phyloP scores from a whole-genome alignment of 1,139 yeast genomes.

The Saccharomyces hybrid region DNA sequence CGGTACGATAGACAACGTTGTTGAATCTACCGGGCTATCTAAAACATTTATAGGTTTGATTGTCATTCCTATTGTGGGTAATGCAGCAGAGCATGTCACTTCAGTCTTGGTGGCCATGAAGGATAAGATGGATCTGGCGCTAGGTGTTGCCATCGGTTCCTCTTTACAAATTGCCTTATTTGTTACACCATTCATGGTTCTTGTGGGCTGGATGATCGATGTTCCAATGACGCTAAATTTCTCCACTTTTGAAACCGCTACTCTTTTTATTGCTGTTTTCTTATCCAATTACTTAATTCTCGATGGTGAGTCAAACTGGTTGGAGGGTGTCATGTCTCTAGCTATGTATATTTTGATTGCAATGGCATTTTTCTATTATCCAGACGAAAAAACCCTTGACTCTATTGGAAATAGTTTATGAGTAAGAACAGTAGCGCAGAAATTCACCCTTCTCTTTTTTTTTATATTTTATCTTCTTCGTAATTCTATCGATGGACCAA shows the following conservation, averaged over 20 bases:
- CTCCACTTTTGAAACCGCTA: constrained; percentile 88
- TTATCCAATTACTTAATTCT: constrained; percentile 77
- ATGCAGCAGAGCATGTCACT: constrained; percentile 97
- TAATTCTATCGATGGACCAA: background rate
- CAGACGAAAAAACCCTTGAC: constrained; percentile 25
- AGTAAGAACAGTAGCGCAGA: background rate
- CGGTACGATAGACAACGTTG: constrained; percentile 85
- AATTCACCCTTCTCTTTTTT: background rate
- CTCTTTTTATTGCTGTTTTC: constrained; percentile 79
- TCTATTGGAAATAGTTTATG: background rate
- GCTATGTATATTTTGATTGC: constrained; percentile 83
- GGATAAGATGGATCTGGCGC: constrained; percentile 94
- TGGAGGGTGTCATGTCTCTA: constrained; percentile 88
- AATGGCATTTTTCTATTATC: constrained; percentile 68
- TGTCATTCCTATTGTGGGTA: constrained; percentile 92
- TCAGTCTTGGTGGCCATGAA: constrained; percentile 92
- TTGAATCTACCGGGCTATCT: constrained; percentile 73
- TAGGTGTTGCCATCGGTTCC: constrained; percentile 96
- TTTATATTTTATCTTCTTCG: background rate
- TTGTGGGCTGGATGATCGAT: constrained; percentile 83
- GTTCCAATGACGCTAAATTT: constrained; percentile 91
- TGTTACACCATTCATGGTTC: constrained; percentile 90
- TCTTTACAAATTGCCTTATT: constrained; percentile 91
- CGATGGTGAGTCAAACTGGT: constrained; percentile 95
- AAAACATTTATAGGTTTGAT: constrained; percentile 93